Percentiles rank a stretch among this genome's conserved stretches.
These are phyloP conservation scores for Coemansia interrupta DNA, from an alignment of 192 early-diverging fungal species.

Conservation along the genomic window DNA sequence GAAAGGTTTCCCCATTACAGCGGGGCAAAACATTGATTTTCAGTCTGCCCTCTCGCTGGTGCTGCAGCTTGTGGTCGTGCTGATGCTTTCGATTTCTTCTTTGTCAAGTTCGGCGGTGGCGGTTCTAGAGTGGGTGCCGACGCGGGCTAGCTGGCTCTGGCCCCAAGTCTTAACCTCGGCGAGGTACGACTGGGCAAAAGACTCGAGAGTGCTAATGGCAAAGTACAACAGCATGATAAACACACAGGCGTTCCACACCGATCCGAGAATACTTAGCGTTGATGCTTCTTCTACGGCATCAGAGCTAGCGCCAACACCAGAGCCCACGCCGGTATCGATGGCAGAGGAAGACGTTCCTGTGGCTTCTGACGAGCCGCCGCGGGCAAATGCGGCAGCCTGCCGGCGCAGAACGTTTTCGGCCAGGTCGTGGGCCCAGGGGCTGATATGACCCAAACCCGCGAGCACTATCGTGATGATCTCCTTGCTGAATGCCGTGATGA, in stretches of 20 bases:
- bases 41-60: too few species aligned
- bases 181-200: constrained; percentile 74
- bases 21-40: too few species aligned
- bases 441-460: constrained; percentile 50
- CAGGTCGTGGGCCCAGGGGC: constrained; percentile 61
- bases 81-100: too few species aligned
- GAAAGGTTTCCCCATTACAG: too few species aligned
- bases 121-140: constrained; percentile 22
- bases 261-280: constrained; percentile 57
- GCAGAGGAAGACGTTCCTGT: background rate
- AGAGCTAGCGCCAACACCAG: background rate
- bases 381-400: constrained; percentile 27
- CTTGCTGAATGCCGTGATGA: constrained; percentile 80
- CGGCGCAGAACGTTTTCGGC: constrained; percentile 53
- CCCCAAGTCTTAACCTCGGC: constrained; percentile 51
- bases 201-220: constrained; percentile 75
- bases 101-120: background rate
- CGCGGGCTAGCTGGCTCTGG: constrained; percentile 34
- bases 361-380: background rate
- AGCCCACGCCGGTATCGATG: background rate
- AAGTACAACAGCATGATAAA: constrained; percentile 83
- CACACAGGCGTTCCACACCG: constrained; percentile 77
- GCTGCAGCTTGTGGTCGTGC: too few species aligned
- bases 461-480: constrained; percentile 66
- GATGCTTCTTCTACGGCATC: constrained; percentile 17